These are phyloP conservation scores for Sporothrix luriei DNA, from an alignment of 2,329 filamentous ascomycete genomes.

Conservation along the genomic window DNA sequence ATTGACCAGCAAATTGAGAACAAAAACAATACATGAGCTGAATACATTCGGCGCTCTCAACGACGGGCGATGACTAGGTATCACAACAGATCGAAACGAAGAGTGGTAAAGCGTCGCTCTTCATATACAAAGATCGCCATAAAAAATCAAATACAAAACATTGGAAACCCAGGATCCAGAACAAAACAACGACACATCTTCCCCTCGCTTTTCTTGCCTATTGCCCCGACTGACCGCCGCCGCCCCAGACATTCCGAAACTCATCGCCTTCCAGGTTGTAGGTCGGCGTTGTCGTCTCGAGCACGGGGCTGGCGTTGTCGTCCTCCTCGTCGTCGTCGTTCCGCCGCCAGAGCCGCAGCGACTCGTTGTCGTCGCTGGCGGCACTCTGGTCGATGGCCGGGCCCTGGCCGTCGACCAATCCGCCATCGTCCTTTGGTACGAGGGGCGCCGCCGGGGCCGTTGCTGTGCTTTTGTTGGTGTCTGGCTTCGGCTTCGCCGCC, in stretches of 20 bases:
- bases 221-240: slow-evolving; percentile 17
- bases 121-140: background rate
- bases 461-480: background rate
- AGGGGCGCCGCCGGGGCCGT: background rate
- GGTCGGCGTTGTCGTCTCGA: slow-evolving; percentile 23
- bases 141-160: background rate
- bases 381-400: background rate
- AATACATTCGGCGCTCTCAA: slow-evolving; percentile 1
- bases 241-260: slow-evolving; percentile 37
- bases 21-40: background rate
- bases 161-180: background rate
- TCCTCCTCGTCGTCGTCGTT: slow-evolving; percentile 23
- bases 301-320: background rate
- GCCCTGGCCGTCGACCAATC: slow-evolving; percentile 4
- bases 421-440: background rate
- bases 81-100: slow-evolving; percentile 21
- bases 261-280: slow-evolving; percentile 37
- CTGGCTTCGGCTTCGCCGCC: background rate
- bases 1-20: background rate
- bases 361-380: slow-evolving; percentile 33
- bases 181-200: background rate
- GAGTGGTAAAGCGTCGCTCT: background rate
- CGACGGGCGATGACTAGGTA: slow-evolving; percentile 21
- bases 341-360: slow-evolving; percentile 34
- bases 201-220: background rate